Evolutionary conservation across 2,329 filamentous ascomycete species (phyloP), one percentile per base, ranked within the genome.

Genomic region (Hypoxylon sp.): DNA sequence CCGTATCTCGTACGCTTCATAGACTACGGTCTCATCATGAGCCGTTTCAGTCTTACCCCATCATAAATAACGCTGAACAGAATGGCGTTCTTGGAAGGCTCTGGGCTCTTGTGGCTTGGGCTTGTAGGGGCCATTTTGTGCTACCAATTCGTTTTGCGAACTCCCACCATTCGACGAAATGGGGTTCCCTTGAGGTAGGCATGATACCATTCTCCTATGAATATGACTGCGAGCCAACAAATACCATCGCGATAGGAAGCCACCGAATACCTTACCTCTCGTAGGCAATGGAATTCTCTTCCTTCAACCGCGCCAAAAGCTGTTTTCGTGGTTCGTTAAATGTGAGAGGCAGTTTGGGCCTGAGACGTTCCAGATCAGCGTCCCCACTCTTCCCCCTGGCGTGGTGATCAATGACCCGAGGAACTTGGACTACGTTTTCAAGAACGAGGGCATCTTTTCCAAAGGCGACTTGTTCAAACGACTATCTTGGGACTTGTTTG

Each of bases 381-480:
- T 91, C 11, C 89, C 89, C 1, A 87, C 86, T 0, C 77, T 91
- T 11, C 88, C 88, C 1, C 86, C 87, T 0, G 89, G 88, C 3
- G 86, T 91, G 19, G 85, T 91, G 50, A 86, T 91, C 74, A 88
- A 86, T 73, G 86, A 88, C 71, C 88, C 89, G 1, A 81, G 80
- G 63, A 90, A 89, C 69, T 82, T 91, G 1, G 89, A 91, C 35
- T 90, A 83, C 71, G 84, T 91, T 31, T 85, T 91, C 72, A 88
- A 85, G 75, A 84, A 89, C 66, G 88, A 90, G 73, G 84, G 82
- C 10, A 76, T 87, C 11, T 90, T 91, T 73, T 81, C 84, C 50
- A 91, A 91, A 73, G 89, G 89, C 13, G 80, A 83, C 1, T 90
- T 91, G 69, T 87, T 91, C 74, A 88, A 87, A 70, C 78, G 80